Base-by-base conservation (phyloP, 1,139 yeast species). In the Hemisphaericaspora xylanilytica region DNA sequence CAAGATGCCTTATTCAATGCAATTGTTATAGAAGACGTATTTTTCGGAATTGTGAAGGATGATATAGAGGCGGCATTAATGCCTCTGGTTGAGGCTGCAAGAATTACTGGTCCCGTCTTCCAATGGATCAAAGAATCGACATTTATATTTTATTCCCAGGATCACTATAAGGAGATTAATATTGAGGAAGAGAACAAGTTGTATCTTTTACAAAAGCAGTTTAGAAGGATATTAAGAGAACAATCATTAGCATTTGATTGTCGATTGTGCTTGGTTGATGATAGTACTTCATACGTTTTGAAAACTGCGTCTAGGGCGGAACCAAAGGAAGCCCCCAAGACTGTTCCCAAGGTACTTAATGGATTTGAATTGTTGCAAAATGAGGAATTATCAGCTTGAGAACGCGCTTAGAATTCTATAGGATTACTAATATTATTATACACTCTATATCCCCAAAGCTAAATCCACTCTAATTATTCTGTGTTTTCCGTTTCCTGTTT, bases 31-130 rank as follows among this genome's bases (percentile, higher is more conserved):
- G 66, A 66, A 35, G 81, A 79, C 44, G 66, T 77, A 2, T 73
- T 76, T 34, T 67, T 73, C 37, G 86, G 85, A 0, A 67, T 76
- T 3, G 69, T 79, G 0, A 63, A 61, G 39, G 73, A 68, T 8
- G 75, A 71, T 27, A 38, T 50, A 14, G 44, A 50, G 25, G 31
- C 25, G 9, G 61, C 64, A 9, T 53, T 77, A 21, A 44, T 44
- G 5, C 37, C 54, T 37, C 36, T 62, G 20, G 47, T 62, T 50
- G 45, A 50, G 10, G 18, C 42, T 4, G 44, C 33, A 4, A 32
- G 28, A 5, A 35, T 45, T 28, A 42, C 43, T 45, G 63, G 46
- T 41, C 66, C 62, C 9, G 50, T 44, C 7, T 53, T 66, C 24
- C 65, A 60, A 32, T 72, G 77, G 70, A 52, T 68, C 31, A 63